Evolutionary conservation across 1,139 yeast species (phyloP), one percentile per base, ranked within the genome.

Genomic region (Kodamaea derodonti): DNA sequence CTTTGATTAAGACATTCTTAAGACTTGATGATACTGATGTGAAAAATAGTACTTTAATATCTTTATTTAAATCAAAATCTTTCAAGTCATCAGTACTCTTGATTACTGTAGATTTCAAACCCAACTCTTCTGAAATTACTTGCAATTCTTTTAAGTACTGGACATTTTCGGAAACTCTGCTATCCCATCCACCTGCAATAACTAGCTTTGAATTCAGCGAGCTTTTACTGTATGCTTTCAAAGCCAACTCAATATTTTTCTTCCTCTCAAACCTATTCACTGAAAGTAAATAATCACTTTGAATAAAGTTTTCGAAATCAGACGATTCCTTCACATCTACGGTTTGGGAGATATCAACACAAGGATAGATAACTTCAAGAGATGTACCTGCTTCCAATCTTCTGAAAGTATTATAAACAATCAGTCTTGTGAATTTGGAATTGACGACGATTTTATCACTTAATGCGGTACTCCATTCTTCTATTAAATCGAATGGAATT

Each of bases 111-210:
- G 66, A 62, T 13, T 65, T 53, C 27, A 88, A 55, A 0, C 65
- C 56, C 24, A 76, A 60, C 3, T 58, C 43, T 11, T 69, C 64
- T 34, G 84, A 72, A 24, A 80, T 59, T 4, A 49, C 37, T 41
- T 75, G 69, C 31, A 92, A 68, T 44, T 85, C 85, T 9, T 65
- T 54, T 37, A 88, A 65, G 49, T 86, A 85, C 37, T 74, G 75
- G 25, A 79, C 85, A 57, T 94, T 94, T 56, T 90, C 97, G 1
- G 52, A 41, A 0, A 87, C 84, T 29, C 90, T 61, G 10, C 72
- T 47, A 56, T 94, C 98, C 57, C 82, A 92, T 1, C 99, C 99
- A n/a, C 99, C 98, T 3, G 95, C 83, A 27, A 90, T 60, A 1
- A 86, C 72, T 32, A 90, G 66, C 41, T 77, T 72, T 29, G 65